These are phyloP conservation scores for Apiospora saccharicola DNA, from an alignment of 2,329 filamentous ascomycete species.

Conservation along the genomic window DNA sequence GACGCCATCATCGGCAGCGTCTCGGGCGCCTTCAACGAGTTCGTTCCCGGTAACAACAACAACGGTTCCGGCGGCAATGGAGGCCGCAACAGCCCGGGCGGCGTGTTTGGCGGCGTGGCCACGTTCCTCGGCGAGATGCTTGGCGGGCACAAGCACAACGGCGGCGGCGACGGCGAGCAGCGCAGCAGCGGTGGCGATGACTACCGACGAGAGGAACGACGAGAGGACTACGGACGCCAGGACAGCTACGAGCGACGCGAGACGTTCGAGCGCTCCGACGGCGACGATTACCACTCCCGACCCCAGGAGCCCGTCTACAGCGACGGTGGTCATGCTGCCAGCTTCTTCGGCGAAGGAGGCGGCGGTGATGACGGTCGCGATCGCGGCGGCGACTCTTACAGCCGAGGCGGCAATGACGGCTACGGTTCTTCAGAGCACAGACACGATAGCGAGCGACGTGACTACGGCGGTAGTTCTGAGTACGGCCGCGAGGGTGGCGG, in stretches of 20 bases:
- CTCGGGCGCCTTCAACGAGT: slow-evolving; percentile 57
- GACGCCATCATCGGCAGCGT: slow-evolving; percentile 65
- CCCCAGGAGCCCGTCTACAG: not conserved
- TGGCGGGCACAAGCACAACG: slow-evolving; percentile 46
- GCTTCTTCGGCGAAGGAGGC: slow-evolving; percentile 29
- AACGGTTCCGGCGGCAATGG: slow-evolving; percentile 51
- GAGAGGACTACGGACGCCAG: slow-evolving; percentile 53
- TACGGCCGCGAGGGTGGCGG: slow-evolving; percentile 31
- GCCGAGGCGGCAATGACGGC: slow-evolving; percentile 32
- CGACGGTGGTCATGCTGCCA: not conserved
- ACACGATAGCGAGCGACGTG: not conserved
- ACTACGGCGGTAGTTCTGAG: slow-evolving; percentile 6
- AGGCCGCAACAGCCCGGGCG: slow-evolving; percentile 30
- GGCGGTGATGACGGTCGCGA: slow-evolving; percentile 34
- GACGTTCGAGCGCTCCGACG: slow-evolving; percentile 35
- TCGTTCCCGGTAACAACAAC: slow-evolving; percentile 41
- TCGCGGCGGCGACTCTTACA: slow-evolving; percentile 21
- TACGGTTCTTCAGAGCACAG: slow-evolving; percentile 31
- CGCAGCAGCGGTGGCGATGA: slow-evolving; percentile 61
- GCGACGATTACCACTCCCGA: not conserved
- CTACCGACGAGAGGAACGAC: slow-evolving; percentile 60
- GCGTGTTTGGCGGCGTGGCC: slow-evolving; percentile 33
- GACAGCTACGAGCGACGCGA: slow-evolving; percentile 62
- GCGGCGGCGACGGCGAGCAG: slow-evolving; percentile 36
- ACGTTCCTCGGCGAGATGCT: slow-evolving; percentile 69